phyloP scores from a whole-genome alignment of 306 rosid genomes.

The Crotalaria pallida region DNA sequence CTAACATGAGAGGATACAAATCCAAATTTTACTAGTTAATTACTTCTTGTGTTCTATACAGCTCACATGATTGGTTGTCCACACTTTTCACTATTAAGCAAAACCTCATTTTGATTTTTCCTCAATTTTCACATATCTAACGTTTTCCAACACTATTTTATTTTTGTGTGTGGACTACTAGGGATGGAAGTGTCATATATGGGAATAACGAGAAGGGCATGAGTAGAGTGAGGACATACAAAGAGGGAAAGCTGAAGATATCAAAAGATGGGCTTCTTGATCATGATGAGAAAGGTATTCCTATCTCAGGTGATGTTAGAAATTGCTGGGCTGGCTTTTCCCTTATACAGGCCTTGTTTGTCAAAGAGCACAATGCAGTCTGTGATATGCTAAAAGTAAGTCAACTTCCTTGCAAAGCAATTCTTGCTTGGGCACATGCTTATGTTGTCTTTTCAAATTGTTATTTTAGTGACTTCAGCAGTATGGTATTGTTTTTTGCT shows the following conservation, averaged over 20 bases:
- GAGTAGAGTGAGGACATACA: slow-evolving; percentile 58
- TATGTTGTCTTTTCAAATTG: background rate
- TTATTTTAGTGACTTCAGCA: too few species aligned
- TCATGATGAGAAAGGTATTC: slow-evolving; percentile 63
- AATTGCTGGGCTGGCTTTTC: slow-evolving; percentile 76
- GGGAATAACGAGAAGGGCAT: slow-evolving; percentile 54
- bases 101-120: too few species aligned
- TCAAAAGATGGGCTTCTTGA: slow-evolving; percentile 57
- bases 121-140: too few species aligned
- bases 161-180: slow-evolving; percentile 25
- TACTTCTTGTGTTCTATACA: too few species aligned
- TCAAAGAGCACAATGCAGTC: slow-evolving; percentile 68
- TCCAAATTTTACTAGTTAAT: too few species aligned
- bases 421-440: too few species aligned
- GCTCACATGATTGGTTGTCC: too few species aligned
- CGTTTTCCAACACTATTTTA: too few species aligned
- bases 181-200: slow-evolving; percentile 84
- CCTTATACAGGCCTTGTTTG: slow-evolving; percentile 63
- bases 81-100: too few species aligned
- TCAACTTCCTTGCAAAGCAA: too few species aligned
- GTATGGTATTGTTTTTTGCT: background rate
- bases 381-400: slow-evolving; percentile 66
- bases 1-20: too few species aligned
- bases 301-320: slow-evolving; percentile 69
- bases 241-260: slow-evolving; percentile 61